Evolutionary conservation across 2,329 filamentous ascomycete genomes (phyloP), one percentile per base, ranked within the genome.

Genomic region (Leptosphaerulina australis): DNA sequence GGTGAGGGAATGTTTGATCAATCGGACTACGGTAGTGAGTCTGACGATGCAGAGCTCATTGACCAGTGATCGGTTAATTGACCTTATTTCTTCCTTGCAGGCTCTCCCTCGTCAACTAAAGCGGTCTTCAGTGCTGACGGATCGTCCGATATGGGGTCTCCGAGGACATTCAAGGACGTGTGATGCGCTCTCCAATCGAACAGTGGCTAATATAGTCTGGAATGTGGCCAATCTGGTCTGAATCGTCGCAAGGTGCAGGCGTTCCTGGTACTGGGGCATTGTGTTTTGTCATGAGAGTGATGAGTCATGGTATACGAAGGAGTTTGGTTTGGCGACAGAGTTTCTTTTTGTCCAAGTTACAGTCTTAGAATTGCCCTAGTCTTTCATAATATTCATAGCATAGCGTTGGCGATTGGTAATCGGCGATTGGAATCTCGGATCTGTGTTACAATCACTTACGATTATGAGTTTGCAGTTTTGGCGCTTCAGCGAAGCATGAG

Each of bases 1-100:
- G 67, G 55, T 6, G 70, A 70, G 29, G 50, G 33, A 12, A 47
- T 59, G 4, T 69, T 67, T 35, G 69, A 71, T 30, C 63, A 68
- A n/a, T 72, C 69, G 3, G 69, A 72, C 46, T 72, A 70, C 59
- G 68, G 63, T 7, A 71, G 65, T 64, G 69, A 73, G 56, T 73
- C 70, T 37, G 69, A 71, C 47, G 59, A 66, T 14, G 62, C 57
- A 18, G 63, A 70, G 17, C 49, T 63, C 7, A 55, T 60, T 55
- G 64, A 64, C 4, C 36, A 29, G 6, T 50, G 31, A 43, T 22
- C 12, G 11, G 3, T n/a, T 21, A 4, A 10, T 50, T 50, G 20
- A 43, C 24, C n/a, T 24, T 30, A 6, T 4, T 9, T 20, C 15
- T 20, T 21, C 18, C 18, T 22, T 31, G 7, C 35, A 28, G 46